Evolutionary conservation across 129 eudicot genomes (phyloP), one percentile per base, ranked within the genome.

Genomic region (Tagetes patula): DNA sequence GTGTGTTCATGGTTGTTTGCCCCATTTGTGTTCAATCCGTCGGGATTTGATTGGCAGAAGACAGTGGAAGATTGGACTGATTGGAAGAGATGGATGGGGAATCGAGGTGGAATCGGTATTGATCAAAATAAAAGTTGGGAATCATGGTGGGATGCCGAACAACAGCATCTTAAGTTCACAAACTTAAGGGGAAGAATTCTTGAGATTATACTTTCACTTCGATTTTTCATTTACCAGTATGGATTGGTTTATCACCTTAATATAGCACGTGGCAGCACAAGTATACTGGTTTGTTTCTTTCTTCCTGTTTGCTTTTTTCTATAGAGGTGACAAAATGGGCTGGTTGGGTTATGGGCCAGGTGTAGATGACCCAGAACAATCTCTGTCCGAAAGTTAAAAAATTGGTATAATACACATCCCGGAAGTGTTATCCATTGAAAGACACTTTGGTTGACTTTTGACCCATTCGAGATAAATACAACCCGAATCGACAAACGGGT

Each of bases 41-140:
- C 96, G 4, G 97, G 98, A 37, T 89, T 93, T 61, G 96, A 93
- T 31, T 89, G 96, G 96, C 96, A 87, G 77, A 89, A 93, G 71
- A 89, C 95, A 0, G 96, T 93, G 54, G 98, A 93, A 62, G 98
- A 93, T 72, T 93, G 96, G 96, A 77, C 96, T 5, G 95, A 89
- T 65, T 93, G 98, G 98, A 90, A 87, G 72, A 81, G 92, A 83
- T 93, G 98, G 98, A 90, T 93, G 91, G 95, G 96, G 32, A 89
- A 93, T 49, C 84, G 96, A 7, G 96, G 98, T 20, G 98, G 98
- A 8, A 87, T 89, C 33, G 96, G 95, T 34, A 87, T 89, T 53
- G 75, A 89, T 14, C 86, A 77, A 8, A 86, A 90, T 72, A 89
- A 86, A 82, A 93, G 98, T 80, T 93, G 98, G 98, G 98, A 93